Base-by-base conservation (phyloP, 148 eudicot genomes). In the Salicornia ramosissima region DNA sequence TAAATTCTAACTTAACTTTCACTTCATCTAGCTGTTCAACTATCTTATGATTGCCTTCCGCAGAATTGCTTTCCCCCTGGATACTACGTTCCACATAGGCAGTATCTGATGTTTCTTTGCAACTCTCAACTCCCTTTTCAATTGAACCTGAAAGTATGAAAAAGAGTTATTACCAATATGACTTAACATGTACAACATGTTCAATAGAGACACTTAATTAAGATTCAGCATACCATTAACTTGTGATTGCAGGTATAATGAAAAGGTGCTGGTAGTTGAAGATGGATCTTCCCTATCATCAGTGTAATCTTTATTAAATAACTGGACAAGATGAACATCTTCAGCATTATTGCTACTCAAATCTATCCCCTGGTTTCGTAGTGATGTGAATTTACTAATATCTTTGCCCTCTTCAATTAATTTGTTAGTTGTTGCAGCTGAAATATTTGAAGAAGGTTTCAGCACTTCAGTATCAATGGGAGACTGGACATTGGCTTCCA, bases 1-100 rank as follows among this genome's bases (percentile, higher is more conserved):
- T 30, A 64, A 31, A 31, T 34, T 51, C 33, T 15, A 63, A 15
- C 30, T 54, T 28, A 52, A 19, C 33, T 25, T 34, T 42, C 46
- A 14, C 40, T 50, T 13, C 36, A 10, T 71, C 47, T 71, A 28
- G 65, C 31, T 71, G 31, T 59, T 60, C 33, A 59, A 47, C 19
- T 16, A 3, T 15, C 39, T 45, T 3, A 5, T 14, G 10, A 4
- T 59, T 47, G 57, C 33, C 46, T 47, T 31, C 26, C 51, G 51
- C 46, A 34, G 40, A 30, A 1, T n/a, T 33, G 30, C 11, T 25
- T 46, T 22, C 25, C 26, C 9, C 40, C 46, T 34, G 33, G 14
- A 10, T 24, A 53, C 25, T 19, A 40, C 13, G 39, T 25, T 25
- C 49, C 1, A 39, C 33, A 67, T 21, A 52, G 2, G 19, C 15